Percentiles rank a stretch among this genome's conserved stretches.
phyloP scores from a whole-genome alignment of 306 rosid species.

The Prunus mira region DNA sequence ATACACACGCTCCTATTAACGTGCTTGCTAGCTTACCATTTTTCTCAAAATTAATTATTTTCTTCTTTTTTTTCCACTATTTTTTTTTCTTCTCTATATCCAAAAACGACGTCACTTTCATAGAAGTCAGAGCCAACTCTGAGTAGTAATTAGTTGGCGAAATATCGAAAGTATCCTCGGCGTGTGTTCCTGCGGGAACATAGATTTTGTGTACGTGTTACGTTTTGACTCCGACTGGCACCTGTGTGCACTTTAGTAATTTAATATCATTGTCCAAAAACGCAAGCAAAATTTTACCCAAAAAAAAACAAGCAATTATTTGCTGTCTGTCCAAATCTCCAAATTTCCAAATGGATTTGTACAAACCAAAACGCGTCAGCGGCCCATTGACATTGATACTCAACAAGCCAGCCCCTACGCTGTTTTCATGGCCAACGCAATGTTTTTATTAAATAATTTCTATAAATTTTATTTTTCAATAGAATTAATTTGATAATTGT shows the following conservation, averaged over 20 bases:
- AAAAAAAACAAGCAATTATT: background rate
- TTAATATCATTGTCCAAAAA: background rate
- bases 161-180: background rate
- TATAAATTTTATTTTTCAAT: background rate
- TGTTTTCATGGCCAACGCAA: background rate
- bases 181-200: background rate
- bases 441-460: background rate
- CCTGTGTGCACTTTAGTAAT: slow-evolving; percentile 3
- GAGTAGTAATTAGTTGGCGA: background rate
- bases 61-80: too few species aligned
- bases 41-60: background rate
- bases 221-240: background rate
- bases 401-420: background rate
- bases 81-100: background rate
- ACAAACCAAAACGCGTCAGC: background rate
- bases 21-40: slow-evolving; percentile 19
- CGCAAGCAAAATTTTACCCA: background rate
- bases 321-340: background rate
- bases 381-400: background rate
- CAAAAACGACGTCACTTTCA: slow-evolving; percentile 6
- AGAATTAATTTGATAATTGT: background rate
- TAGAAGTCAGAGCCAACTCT: background rate
- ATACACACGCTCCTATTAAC: slow-evolving; percentile 27
- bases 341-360: background rate
- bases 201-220: background rate